phyloP scores from a whole-genome alignment of 495 filamentous ascomycete species.

The Aspergillus affinis region DNA sequence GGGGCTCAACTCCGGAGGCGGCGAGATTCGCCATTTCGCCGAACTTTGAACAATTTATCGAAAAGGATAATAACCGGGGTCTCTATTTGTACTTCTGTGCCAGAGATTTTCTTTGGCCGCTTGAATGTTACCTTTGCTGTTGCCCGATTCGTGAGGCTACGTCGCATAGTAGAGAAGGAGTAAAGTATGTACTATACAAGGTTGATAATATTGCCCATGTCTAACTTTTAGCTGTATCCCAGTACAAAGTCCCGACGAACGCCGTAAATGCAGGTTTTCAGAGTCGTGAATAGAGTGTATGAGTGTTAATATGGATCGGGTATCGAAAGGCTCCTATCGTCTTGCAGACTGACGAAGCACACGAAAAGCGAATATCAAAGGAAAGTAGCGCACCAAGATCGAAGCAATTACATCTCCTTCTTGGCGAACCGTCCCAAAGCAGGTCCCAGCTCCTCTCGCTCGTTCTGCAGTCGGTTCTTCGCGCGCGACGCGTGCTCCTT shows the following conservation, averaged over 20 bases:
- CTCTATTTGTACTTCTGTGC: no score
- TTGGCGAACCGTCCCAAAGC: slow-evolving; percentile 71
- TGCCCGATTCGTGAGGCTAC: no score
- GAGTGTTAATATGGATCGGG: not conserved
- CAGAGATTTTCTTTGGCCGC: no score
- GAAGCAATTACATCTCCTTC: slow-evolving; percentile 32
- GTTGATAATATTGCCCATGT: not conserved
- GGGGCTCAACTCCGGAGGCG: no score
- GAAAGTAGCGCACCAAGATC: slow-evolving; percentile 19
- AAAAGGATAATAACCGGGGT: no score
- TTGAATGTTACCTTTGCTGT: no score
- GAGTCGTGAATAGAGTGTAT: not conserved
- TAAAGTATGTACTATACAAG: not conserved
- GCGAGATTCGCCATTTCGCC: no score
- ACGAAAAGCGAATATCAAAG: slow-evolving; percentile 6
- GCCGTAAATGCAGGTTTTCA: not conserved
- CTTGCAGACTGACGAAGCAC: not conserved
- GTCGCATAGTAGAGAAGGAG: not conserved
- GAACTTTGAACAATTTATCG: no score
- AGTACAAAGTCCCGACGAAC: not conserved
- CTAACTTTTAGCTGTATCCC: not conserved
- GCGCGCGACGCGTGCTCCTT: slow-evolving; percentile 61
- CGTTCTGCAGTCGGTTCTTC: slow-evolving; percentile 62
- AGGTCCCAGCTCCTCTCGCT: slow-evolving; percentile 65
- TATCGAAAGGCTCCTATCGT: slow-evolving; percentile 8